Evolutionary conservation across 2,329 filamentous ascomycete species (phyloP), one percentile per base, ranked within the genome.

Genomic region (Neopestalotiopsis clavispora): DNA sequence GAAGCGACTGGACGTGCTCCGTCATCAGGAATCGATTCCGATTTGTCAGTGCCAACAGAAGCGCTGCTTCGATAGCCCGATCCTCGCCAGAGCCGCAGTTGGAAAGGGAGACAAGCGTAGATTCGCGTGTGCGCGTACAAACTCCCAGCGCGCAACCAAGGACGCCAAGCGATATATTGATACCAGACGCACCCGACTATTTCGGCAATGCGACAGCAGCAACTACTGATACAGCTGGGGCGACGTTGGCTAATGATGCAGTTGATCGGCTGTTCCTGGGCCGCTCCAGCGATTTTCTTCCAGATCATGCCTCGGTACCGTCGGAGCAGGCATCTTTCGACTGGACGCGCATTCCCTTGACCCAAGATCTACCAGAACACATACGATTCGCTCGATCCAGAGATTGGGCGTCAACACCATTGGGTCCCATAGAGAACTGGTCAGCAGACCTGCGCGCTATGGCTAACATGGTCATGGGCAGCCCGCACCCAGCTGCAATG

Each of bases 381-480:
- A 91, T 95, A 61, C 88, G 86, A 67, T 93, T 95, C 73, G 91
- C 91, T 20, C 88, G 92, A 49, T 89, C 87, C 52, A 79, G 91
- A 45, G 90, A 95, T 77, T 97, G 93, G 94, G 87, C 87, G 1
- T 83, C 86, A 0, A 96, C 93, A 1, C 83, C 90, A 4, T 83
- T 96, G 1, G 93, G 94, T 0, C 91, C 93, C 0, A 94, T 96
- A 23, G 91, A 93, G 71, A 81, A 84, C 62, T 97, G 93, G 93
- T 83, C 87, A 1, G 81, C 87, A 38, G 92, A 94, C 73, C 81
- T 96, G 63, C 87, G 94, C 67, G 88, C 90, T 71, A 93, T 95
- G 90, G 91, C 92, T 64, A 95, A 95, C 77, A 80, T 95, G 58
- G 89, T 97, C 73, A 94, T 96, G 92, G 91, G 88, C 14, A 92